Base-by-base conservation (phyloP, 345 rosid genomes). In the Euclidium syriacum region DNA sequence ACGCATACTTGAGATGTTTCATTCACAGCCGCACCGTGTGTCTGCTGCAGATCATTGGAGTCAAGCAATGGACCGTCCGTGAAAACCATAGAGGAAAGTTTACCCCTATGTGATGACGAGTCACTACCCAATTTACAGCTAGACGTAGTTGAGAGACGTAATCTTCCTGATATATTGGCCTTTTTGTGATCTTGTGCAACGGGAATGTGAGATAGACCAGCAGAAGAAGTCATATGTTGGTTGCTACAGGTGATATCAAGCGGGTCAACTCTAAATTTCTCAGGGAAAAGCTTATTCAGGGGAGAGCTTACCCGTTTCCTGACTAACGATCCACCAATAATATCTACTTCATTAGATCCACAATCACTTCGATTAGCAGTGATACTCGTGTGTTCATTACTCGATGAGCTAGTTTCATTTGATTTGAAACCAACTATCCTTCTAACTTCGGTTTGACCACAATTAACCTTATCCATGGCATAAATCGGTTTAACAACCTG, bases 381-480 rank as follows among this genome's bases (percentile, higher is more conserved):
- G 63, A 57, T 30, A 50, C 65, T 78, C 50, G 68, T 73, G 52
- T 44, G 14, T 46, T 54, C 73, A 59, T 54, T 66, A 54, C 62
- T n/a, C 10, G 15, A 2, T 48, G 79, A 73, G 61, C 60, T 62
- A 42, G 46, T 59, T 59, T 75, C 83, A 3, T 50, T 67, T 24
- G 94, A 77, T 44, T 80, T 73, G 52, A 85, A 91, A 27, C 96
- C 96, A 52, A 91, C 81, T 48, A 85, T 84, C 72, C 98, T 80
- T 47, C 85, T 66, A 62, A 75, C 79, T 70, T 85, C 85, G 53
- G 52, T 41, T 36, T 36, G 82, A 62, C 52, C 50, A 38, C 52
- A 62, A 57, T 75, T 70, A 70, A 18, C 68, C 66, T 48, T 64
- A 65, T 76, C 75, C 16, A 74, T 44, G 35, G 79, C 46, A 62